These are phyloP conservation scores for Circinella minor DNA, from an alignment of 371 early-diverging fungal genomes.

Conservation along the genomic window DNA sequence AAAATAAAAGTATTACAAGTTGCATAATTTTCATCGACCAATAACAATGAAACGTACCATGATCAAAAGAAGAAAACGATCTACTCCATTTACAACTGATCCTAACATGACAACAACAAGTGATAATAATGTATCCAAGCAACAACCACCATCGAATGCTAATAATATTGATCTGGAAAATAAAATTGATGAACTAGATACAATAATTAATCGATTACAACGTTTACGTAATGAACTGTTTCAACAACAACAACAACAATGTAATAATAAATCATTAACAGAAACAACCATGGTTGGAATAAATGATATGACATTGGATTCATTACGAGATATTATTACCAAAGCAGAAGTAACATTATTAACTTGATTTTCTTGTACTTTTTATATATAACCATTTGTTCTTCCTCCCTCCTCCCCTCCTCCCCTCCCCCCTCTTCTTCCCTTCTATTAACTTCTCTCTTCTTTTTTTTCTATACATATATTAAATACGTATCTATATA, in stretches of 20 bases:
- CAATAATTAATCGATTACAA: not conserved
- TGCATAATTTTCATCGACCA: slow-evolving; percentile 79
- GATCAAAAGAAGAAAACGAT: slow-evolving; percentile 83
- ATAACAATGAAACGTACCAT: slow-evolving; percentile 80
- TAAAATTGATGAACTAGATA: not conserved
- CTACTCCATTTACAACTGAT: slow-evolving; percentile 11
- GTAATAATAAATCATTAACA: no score
- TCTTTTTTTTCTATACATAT: slow-evolving; percentile 1
- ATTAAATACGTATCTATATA: not conserved
- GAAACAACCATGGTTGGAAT: not conserved
- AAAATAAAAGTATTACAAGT: slow-evolving; percentile 67
- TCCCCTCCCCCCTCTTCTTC: not conserved
- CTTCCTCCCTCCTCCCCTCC: not conserved
- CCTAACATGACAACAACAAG: not conserved
- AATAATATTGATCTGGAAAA: not conserved
- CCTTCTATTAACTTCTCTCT: not conserved
- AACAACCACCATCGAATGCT: not conserved
- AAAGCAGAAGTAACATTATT: not conserved
- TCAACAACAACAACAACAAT: not conserved
- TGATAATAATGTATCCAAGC: not conserved
- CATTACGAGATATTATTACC: not conserved
- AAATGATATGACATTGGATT: not conserved
- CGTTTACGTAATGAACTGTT: not conserved
- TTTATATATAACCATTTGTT: not conserved
- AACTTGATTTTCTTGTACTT: not conserved